A percentile compares a stretch with the other conserved stretches of the same genome.
Evolutionary conservation across 305 asterid species (phyloP).

Genomic region (Fraxinus greggii): DNA sequence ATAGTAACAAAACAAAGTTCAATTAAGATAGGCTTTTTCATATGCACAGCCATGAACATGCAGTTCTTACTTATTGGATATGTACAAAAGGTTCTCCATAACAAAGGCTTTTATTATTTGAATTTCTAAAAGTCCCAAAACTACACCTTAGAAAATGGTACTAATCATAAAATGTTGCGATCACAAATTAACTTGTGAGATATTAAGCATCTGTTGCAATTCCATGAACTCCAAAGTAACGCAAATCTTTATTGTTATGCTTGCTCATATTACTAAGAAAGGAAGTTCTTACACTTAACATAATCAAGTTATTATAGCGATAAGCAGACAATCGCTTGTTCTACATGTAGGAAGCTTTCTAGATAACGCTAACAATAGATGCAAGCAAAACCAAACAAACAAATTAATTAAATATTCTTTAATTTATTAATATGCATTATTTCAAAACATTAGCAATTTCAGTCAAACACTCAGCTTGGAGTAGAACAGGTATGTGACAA

Average conservation of each 20-base stretch:
- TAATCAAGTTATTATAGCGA: neutral
- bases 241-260: neutral
- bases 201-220: neutral
- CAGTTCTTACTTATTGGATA: neutral
- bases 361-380: neutral
- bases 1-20: neutral
- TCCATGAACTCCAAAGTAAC: neutral
- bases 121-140: neutral
- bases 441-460: neutral
- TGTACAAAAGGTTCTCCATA: neutral
- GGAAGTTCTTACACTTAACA: neutral
- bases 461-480: neutral
- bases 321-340: neutral
- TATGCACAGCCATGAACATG: neutral
- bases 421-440: neutral
- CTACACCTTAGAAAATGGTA: neutral
- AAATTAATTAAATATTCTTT: neutral
- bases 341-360: neutral
- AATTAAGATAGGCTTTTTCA: neutral
- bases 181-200: neutral
- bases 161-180: neutral
- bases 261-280: neutral
- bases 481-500: neutral
- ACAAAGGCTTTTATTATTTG: neutral
- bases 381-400: neutral